Evolutionary conservation across 192 early-diverging fungal species (phyloP).

Genomic region (Backusella parvicylindrica): DNA sequence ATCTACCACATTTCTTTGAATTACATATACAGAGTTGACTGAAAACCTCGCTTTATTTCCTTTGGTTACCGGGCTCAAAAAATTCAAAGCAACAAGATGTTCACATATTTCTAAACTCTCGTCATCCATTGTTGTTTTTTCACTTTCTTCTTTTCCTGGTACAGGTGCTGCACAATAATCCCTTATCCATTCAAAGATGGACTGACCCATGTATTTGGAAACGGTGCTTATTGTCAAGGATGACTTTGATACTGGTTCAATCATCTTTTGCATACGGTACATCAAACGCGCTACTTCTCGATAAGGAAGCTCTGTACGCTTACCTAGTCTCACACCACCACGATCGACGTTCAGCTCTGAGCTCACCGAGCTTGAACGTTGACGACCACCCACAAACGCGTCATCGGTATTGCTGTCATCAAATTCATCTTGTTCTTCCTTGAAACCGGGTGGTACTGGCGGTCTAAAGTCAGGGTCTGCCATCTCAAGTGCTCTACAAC

Average conservation of each 20-base stretch:
- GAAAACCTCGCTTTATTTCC: not conserved
- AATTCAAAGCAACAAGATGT: not conserved
- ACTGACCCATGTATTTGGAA: not conserved
- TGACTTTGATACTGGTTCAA: not conserved
- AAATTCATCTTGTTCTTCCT: not conserved
- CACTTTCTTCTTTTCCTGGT: not conserved
- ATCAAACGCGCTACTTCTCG: not conserved
- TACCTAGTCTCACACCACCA: not conserved
- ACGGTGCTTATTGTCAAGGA: not conserved
- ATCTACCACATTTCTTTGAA: constrained; percentile 1
- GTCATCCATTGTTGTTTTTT: not conserved
- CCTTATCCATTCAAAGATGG: constrained; percentile 1
- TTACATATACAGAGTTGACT: not conserved
- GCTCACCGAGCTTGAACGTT: not conserved
- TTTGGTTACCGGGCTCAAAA: not conserved
- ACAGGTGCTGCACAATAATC: not conserved
- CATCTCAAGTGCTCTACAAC: not conserved
- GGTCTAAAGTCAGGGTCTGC: not conserved
- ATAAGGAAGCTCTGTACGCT: not conserved
- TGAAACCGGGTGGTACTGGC: not conserved
- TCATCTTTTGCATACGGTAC: constrained; percentile 4
- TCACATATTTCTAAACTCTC: not conserved
- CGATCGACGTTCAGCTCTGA: not conserved
- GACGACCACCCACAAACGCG: not conserved
- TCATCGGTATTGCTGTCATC: not conserved